phyloP scores from a whole-genome alignment of 2,329 filamentous ascomycete genomes.

The Monilinia aucupariae region DNA sequence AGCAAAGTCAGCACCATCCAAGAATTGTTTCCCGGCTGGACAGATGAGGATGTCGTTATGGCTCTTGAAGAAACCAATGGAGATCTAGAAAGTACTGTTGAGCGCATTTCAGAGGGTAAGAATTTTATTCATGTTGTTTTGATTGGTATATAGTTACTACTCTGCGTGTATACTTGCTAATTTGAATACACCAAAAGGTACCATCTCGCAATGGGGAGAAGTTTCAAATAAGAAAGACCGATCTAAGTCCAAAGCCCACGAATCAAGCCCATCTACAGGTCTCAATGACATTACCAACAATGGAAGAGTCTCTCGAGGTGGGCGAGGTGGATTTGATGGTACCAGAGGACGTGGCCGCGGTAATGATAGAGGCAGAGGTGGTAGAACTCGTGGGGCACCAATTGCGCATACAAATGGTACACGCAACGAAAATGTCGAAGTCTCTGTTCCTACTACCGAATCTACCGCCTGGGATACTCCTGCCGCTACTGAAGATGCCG shows the following conservation, averaged over 20 bases:
- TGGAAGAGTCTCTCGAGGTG: slow-evolving; percentile 51
- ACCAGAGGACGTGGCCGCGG: slow-evolving; percentile 56
- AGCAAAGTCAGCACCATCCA: slow-evolving; percentile 74
- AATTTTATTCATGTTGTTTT: neutral
- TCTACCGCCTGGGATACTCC: slow-evolving; percentile 56
- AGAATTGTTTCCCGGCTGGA: slow-evolving; percentile 94
- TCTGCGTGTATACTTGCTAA: slow-evolving; percentile 15
- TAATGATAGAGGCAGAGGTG: slow-evolving; percentile 54
- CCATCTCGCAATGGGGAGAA: slow-evolving; percentile 78
- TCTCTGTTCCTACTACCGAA: slow-evolving; percentile 66
- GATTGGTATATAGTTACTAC: neutral
- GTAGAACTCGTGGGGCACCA: slow-evolving; percentile 58
- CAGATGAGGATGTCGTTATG: slow-evolving; percentile 88
- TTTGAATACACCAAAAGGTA: slow-evolving; percentile 45
- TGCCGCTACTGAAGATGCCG: slow-evolving; percentile 36
- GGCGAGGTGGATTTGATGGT: slow-evolving; percentile 53
- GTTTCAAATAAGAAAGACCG: slow-evolving; percentile 77
- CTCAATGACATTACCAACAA: slow-evolving; percentile 45
- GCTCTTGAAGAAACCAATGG: slow-evolving; percentile 84
- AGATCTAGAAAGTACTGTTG: slow-evolving; percentile 68
- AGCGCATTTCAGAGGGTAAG: slow-evolving; percentile 74
- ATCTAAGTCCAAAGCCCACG: slow-evolving; percentile 64
- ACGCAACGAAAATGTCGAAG: slow-evolving; percentile 50
- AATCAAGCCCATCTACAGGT: slow-evolving; percentile 43
- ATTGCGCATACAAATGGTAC: slow-evolving; percentile 57